A percentile compares a stretch with the other conserved stretches of the same genome.
Conservation (phyloP, 805 yeast genomes). For the Starmerella sirachaensis region DNA sequence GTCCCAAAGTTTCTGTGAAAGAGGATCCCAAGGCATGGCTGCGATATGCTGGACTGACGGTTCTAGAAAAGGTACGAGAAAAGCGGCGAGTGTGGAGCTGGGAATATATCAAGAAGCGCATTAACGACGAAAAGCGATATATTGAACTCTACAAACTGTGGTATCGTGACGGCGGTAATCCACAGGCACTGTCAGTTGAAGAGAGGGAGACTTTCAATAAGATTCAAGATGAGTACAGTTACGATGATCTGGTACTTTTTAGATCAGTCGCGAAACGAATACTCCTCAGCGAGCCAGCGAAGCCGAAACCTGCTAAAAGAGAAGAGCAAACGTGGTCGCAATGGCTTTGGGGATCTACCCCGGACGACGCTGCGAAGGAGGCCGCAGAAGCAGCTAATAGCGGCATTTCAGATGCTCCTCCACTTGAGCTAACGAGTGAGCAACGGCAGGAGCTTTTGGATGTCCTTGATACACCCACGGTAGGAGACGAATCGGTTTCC, state of each 20-base stretch:
- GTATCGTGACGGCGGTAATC: conserved; percentile 30
- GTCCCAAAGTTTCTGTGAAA: conserved; percentile 42
- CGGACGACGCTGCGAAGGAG: neutral
- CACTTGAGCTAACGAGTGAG: conserved; percentile 53
- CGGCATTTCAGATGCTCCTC: conserved; percentile 28
- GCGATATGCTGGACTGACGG: conserved; percentile 62
- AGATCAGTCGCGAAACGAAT: conserved; percentile 66
- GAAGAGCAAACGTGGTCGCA: conserved; percentile 19
- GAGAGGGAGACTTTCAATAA: conserved; percentile 34
- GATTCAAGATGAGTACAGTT: conserved; percentile 49
- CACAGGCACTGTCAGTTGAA: conserved; percentile 20
- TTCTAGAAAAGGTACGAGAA: conserved; percentile 69
- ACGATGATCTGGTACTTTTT: conserved; percentile 75
- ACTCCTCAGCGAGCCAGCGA: conserved; percentile 42
- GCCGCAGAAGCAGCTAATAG: neutral
- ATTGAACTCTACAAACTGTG: conserved; percentile 54
- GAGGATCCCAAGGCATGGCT: conserved; percentile 78
- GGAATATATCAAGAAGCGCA: conserved; percentile 60
- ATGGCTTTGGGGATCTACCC: conserved; percentile 20
- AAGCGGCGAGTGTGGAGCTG: conserved; percentile 76
- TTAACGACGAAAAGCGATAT: conserved; percentile 62
- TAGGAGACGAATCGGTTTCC: conserved; percentile 26
- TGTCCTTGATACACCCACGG: conserved; percentile 82
- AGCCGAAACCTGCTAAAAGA: conserved; percentile 12
- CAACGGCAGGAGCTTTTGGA: conserved; percentile 82